Percentiles rank a stretch among this genome's conserved stretches.
These are phyloP conservation scores for Trametes gibbosa DNA, from an alignment of 768 basidiomycete species.

Conservation along the genomic window DNA sequence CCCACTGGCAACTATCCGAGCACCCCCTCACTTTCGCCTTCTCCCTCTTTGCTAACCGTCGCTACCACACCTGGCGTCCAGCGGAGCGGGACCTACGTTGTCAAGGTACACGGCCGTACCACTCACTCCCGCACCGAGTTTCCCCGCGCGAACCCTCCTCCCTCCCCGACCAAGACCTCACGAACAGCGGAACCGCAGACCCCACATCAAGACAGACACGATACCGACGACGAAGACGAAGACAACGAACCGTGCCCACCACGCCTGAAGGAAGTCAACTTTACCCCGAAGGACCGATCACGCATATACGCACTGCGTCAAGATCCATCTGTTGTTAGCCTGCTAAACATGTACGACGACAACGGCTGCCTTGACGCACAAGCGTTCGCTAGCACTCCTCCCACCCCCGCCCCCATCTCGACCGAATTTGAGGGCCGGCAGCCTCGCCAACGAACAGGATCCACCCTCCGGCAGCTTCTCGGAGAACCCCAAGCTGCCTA, in stretches of 20 bases:
- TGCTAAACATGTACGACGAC: conserved; percentile 72
- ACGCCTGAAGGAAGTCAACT: conserved; percentile 34
- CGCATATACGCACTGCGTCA: conserved; percentile 61
- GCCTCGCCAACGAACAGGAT: conserved; percentile 61
- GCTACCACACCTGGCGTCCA: conserved; percentile 43
- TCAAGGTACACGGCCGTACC: conserved; percentile 65
- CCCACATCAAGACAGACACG: conserved; percentile 9
- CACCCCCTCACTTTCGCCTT: conserved; percentile 13
- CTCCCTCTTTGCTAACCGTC: conserved; percentile 14
- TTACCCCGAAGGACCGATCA: conserved; percentile 45
- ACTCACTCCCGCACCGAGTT: conserved; percentile 63
- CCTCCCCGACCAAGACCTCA: conserved; percentile 22
- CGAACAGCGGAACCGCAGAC: conserved; percentile 26
- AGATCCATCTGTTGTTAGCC: conserved; percentile 76
- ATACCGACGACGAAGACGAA: conserved; percentile 22
- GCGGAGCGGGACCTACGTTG: conserved; percentile 63
- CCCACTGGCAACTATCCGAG: not conserved
- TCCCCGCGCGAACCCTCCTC: conserved; percentile 53
- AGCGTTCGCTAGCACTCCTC: conserved; percentile 63
- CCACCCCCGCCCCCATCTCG: conserved; percentile 29
- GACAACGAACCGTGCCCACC: conserved; percentile 15
- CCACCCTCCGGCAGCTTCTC: conserved; percentile 71
- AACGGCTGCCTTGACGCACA: conserved; percentile 59
- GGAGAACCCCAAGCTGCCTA: conserved; percentile 43
- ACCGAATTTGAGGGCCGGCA: conserved; percentile 39